Conservation (phyloP, 2,329 filamentous ascomycete genomes). For the Claviceps sorghi region DNA sequence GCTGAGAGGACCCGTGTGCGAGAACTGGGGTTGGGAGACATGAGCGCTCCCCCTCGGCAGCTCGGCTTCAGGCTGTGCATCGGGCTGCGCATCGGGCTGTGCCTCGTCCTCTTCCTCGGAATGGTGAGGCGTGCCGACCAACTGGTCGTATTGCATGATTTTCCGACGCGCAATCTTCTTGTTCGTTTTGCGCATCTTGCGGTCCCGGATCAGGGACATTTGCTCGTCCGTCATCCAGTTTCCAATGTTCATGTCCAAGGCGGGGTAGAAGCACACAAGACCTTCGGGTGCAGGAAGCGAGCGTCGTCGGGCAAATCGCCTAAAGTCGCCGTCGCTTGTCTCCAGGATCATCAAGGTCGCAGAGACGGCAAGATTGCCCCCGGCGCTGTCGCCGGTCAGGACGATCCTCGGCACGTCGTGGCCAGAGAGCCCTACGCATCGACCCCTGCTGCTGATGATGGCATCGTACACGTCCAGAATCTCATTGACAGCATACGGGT, state of each 20-base stretch:
- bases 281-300: slow-evolving; percentile 64
- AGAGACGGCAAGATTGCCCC: slow-evolving; percentile 41
- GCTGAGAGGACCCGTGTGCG: slow-evolving; percentile 28
- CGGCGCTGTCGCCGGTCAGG: slow-evolving; percentile 34
- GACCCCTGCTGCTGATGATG: slow-evolving; percentile 21
- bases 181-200: slow-evolving; percentile 64
- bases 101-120: slow-evolving; percentile 57
- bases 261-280: slow-evolving; percentile 74
- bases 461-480: slow-evolving; percentile 32
- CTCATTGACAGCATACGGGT: slow-evolving; percentile 34
- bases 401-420: slow-evolving; percentile 25
- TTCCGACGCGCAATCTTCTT: slow-evolving; percentile 66
- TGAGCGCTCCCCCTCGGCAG: slow-evolving; percentile 20
- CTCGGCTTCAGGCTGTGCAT: not conserved
- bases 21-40: slow-evolving; percentile 28
- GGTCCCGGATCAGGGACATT: slow-evolving; percentile 83
- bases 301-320: slow-evolving; percentile 21
- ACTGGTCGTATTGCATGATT: slow-evolving; percentile 71
- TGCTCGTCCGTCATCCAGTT: slow-evolving; percentile 99
- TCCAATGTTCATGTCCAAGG: slow-evolving; percentile 90
- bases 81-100: slow-evolving; percentile 15
- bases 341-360: slow-evolving; percentile 84
- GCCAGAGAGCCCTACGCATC: slow-evolving; percentile 31
- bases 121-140: slow-evolving; percentile 70
- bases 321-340: slow-evolving; percentile 35